phyloP scores from a whole-genome alignment of 2,329 filamentous ascomycete genomes.

The Coccinonectria pachysandricola region DNA sequence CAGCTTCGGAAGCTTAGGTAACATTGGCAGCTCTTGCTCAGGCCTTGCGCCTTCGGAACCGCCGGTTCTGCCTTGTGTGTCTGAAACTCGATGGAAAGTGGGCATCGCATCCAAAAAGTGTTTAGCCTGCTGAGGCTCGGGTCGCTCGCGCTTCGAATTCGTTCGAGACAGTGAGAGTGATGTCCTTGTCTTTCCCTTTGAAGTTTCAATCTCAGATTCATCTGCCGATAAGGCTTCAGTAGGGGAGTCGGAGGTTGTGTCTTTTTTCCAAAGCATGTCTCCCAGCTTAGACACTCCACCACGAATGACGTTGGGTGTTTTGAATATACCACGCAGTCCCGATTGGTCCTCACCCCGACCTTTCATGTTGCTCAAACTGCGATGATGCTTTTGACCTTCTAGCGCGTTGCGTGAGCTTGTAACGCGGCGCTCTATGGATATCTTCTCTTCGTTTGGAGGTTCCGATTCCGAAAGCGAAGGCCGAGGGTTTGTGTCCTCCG shows the following conservation, averaged over 20 bases:
- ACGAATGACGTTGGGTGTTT: slow-evolving; percentile 59
- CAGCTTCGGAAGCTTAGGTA: slow-evolving; percentile 39
- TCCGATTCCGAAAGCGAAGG: slow-evolving; percentile 18
- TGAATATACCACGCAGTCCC: slow-evolving; percentile 58
- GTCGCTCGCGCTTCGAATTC: slow-evolving; percentile 22
- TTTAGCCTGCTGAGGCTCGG: slow-evolving; percentile 25
- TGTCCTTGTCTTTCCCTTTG: slow-evolving; percentile 28
- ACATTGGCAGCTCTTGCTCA: slow-evolving; percentile 22
- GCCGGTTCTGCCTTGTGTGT: slow-evolving; percentile 11
- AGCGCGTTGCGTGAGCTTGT: slow-evolving; percentile 27
- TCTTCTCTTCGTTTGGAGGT: slow-evolving; percentile 21
- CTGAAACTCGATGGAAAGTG: slow-evolving; percentile 32
- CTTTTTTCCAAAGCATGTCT: slow-evolving; percentile 47
- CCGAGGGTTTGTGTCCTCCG: slow-evolving; percentile 22
- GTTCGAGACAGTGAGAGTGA: slow-evolving; percentile 26
- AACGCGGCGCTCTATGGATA: slow-evolving; percentile 20
- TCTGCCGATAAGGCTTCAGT: slow-evolving; percentile 34
- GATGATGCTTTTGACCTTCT: slow-evolving; percentile 38
- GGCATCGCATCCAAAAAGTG: slow-evolving; percentile 44
- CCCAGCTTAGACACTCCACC: slow-evolving; percentile 46
- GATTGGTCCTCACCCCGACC: slow-evolving; percentile 25
- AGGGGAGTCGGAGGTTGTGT: slow-evolving; percentile 24
- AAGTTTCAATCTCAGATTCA: slow-evolving; percentile 37
- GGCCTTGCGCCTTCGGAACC: slow-evolving; percentile 8
- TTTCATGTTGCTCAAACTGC: slow-evolving; percentile 39